Conservation (phyloP, 441 rosid species). For the Syzygium malaccense region DNA sequence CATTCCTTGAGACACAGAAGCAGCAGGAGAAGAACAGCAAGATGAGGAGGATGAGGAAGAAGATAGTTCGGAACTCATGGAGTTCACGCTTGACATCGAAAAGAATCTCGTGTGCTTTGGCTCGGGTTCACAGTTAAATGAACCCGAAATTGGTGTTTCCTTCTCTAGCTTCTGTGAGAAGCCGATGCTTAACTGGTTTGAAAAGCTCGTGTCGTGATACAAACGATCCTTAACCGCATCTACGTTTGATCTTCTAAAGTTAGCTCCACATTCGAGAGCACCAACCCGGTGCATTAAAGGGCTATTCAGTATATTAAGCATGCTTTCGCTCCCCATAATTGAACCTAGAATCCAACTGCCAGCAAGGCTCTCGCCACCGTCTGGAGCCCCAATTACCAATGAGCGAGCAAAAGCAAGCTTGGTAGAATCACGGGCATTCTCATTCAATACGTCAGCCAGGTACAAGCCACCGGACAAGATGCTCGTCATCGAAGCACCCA, state of each 20-base stretch:
- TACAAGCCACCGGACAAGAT: constrained; percentile 25
- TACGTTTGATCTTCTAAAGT: constrained; percentile 12
- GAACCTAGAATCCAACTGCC: constrained; percentile 51
- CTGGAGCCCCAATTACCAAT: constrained; percentile 32
- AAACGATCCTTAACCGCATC: constrained; percentile 25
- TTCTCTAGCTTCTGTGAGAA: constrained; percentile 21
- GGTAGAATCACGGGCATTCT: constrained; percentile 20
- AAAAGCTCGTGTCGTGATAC: constrained; percentile 25
- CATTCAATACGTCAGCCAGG: constrained; percentile 17
- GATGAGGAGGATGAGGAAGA: constrained; percentile 14
- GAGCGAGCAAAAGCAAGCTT: constrained; percentile 51
- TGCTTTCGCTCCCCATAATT: constrained; percentile 65
- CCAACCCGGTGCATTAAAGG: constrained; percentile 38
- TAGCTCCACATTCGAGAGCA: constrained; percentile 24
- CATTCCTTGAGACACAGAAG: constrained; percentile 47
- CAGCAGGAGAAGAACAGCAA: constrained; percentile 19
- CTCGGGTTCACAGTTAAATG: constrained; percentile 11
- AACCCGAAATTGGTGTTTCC: constrained; percentile 8
- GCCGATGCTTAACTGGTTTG: constrained; percentile 20
- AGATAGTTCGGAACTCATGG: constrained; percentile 47
- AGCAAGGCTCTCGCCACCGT: constrained; percentile 34
- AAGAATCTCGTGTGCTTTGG: constrained; percentile 15
- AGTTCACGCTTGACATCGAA: constrained; percentile 43
- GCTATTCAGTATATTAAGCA: constrained; percentile 49
- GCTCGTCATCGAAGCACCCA: constrained; percentile 24